A percentile compares a stretch with the other conserved stretches of the same genome.
phyloP scores from a whole-genome alignment of 139 green algal genomes.

The Chlamydomonas schloesseri region DNA sequence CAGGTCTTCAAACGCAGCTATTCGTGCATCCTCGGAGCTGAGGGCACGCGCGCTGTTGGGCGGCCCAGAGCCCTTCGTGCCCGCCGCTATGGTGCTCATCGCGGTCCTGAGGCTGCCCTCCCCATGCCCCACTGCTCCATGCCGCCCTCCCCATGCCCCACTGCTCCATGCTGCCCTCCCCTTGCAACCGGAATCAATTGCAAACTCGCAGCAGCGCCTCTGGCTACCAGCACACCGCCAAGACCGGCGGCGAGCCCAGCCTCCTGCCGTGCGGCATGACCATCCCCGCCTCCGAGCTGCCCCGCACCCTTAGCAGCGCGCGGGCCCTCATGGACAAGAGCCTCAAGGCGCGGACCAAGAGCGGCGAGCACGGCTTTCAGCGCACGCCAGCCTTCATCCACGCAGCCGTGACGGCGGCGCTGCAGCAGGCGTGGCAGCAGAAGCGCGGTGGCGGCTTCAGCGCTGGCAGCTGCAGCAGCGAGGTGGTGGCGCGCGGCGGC shows the following conservation, averaged over 20 bases:
- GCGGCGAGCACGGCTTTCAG: constrained; percentile 10
- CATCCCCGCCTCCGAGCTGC: not conserved
- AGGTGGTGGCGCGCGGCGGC: constrained; percentile 9
- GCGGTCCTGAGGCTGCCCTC: too few relatives aligned
- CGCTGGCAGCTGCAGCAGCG: not conserved
- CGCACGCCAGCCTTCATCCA: constrained; percentile 40
- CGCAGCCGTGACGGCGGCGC: not conserved
- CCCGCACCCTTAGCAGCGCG: not conserved
- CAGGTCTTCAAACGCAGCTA: too few relatives aligned
- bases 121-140: too few relatives aligned
- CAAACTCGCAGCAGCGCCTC: not conserved
- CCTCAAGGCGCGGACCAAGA: not conserved
- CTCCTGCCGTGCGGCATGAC: constrained; percentile 2
- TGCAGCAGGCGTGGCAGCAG: not conserved
- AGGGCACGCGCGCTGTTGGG: too few relatives aligned
- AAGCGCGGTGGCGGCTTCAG: too few relatives aligned
- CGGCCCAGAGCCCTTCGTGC: too few relatives aligned
- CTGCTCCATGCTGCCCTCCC: too few relatives aligned
- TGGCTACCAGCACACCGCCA: not conserved
- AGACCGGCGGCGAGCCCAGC: not conserved
- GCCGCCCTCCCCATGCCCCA: too few relatives aligned
- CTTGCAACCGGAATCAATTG: too few relatives aligned
- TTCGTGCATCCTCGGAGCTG: too few relatives aligned
- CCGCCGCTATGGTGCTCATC: too few relatives aligned
- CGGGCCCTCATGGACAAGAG: not conserved